Evolutionary conservation across 306 rosid species (phyloP).

Genomic region (Casuarina cunninghamiana): DNA sequence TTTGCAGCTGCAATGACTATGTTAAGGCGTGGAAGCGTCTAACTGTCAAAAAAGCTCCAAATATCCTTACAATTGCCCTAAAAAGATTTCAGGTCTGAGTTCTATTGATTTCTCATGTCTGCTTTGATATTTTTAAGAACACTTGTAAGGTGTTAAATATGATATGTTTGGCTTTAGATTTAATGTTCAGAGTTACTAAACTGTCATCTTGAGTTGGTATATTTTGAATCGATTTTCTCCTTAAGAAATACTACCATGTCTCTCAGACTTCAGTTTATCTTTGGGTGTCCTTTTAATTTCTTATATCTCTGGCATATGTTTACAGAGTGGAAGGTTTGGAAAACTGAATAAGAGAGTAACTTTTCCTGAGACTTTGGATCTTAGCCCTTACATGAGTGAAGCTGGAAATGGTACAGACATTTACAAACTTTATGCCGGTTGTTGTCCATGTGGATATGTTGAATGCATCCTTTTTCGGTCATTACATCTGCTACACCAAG

Average conservation of each 20-base stretch:
- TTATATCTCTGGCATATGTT: slow-evolving; percentile 17
- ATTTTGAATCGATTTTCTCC: background rate
- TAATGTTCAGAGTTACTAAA: background rate
- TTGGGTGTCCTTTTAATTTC: slow-evolving; percentile 2
- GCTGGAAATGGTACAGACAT: slow-evolving; percentile 65
- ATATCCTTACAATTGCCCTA: slow-evolving; percentile 87
- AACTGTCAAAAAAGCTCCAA: slow-evolving; percentile 79
- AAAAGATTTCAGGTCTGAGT: slow-evolving; percentile 94
- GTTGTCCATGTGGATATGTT: slow-evolving; percentile 96
- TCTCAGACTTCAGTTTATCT: slow-evolving; percentile 13
- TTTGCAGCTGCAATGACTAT: slow-evolving; percentile 91
- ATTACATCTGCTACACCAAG: slow-evolving; percentile 88
- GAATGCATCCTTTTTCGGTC: slow-evolving; percentile 97
- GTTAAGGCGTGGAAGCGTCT: slow-evolving; percentile 95
- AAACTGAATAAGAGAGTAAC: slow-evolving; percentile 88
- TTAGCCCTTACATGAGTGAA: slow-evolving; percentile 86
- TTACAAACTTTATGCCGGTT: slow-evolving; percentile 84
- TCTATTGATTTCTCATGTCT: slow-evolving; percentile 20
- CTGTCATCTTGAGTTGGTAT: background rate
- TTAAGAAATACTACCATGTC: background rate
- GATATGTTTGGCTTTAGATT: background rate
- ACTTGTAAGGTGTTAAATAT: slow-evolving; percentile 6
- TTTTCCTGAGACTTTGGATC: slow-evolving; percentile 85
- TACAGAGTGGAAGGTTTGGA: slow-evolving; percentile 97
- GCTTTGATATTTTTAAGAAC: slow-evolving; percentile 15